Conservation (phyloP, 1,139 yeast species). For the Lodderomyces theae region DNA sequence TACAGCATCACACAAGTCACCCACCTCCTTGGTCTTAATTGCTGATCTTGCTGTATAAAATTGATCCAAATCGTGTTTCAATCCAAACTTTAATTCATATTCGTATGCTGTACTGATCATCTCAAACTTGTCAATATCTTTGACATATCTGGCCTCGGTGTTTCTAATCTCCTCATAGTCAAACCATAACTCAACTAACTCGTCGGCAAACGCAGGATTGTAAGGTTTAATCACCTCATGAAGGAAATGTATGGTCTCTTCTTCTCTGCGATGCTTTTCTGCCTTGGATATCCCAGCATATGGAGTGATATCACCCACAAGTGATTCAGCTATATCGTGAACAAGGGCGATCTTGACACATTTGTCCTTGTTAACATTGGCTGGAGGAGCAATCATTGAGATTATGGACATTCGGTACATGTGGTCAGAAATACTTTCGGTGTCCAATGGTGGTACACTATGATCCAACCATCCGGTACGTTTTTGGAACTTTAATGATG, state of each 20-base stretch:
- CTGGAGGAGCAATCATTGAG: constrained; percentile 71
- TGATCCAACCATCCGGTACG: constrained; percentile 95
- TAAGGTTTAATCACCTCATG: constrained; percentile 60
- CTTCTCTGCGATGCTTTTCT: constrained; percentile 81
- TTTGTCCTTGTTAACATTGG: constrained; percentile 37
- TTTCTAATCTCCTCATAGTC: constrained; percentile 86
- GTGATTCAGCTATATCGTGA: constrained; percentile 91
- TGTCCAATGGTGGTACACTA: constrained; percentile 47
- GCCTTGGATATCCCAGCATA: constrained; percentile 63
- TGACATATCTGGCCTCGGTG: constrained; percentile 83
- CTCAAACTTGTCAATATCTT: constrained; percentile 93
- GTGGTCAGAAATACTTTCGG: constrained; percentile 87
- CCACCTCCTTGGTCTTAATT: constrained; percentile 72
- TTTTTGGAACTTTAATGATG: constrained; percentile 71
- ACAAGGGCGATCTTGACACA: constrained; percentile 86
- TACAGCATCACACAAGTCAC: constrained; percentile 66
- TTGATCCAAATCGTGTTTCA: constrained; percentile 59
- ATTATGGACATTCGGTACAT: constrained; percentile 95
- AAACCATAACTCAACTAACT: constrained; percentile 73
- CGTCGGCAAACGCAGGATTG: constrained; percentile 60
- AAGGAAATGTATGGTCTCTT: constrained; percentile 67
- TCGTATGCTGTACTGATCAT: constrained; percentile 89
- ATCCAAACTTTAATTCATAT: constrained; percentile 67
- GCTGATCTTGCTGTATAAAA: constrained; percentile 63
- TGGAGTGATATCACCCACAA: constrained; percentile 96